Percentiles rank a stretch among this genome's conserved stretches.
phyloP scores from a whole-genome alignment of 2,329 filamentous ascomycete genomes.

The Epichloe sylvatica region DNA sequence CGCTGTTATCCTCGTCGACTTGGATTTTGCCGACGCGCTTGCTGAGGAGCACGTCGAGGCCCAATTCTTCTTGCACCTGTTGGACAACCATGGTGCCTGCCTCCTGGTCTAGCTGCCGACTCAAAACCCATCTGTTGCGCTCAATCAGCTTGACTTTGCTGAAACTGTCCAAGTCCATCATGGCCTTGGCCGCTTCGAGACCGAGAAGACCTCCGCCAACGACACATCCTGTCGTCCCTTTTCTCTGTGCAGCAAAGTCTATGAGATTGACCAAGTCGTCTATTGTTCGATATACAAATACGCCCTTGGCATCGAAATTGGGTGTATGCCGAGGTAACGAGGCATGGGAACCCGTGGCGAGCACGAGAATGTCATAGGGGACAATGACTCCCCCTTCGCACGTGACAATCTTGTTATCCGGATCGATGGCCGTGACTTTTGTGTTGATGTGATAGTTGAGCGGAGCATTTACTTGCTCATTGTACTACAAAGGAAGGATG shows the following conservation, averaged over 20 bases:
- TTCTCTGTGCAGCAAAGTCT: slow-evolving; percentile 50
- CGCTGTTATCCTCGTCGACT: slow-evolving; percentile 50
- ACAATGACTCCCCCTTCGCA: slow-evolving; percentile 58
- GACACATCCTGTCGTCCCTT: slow-evolving; percentile 57
- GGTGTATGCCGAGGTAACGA: slow-evolving; percentile 58
- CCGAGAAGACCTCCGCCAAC: slow-evolving; percentile 77
- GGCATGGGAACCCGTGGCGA: slow-evolving; percentile 79
- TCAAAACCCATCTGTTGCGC: slow-evolving; percentile 68
- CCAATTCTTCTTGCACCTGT: slow-evolving; percentile 62
- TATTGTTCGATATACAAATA: slow-evolving; percentile 83
- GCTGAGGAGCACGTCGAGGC: slow-evolving; percentile 65
- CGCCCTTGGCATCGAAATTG: slow-evolving; percentile 64
- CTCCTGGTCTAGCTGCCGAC: slow-evolving; percentile 67
- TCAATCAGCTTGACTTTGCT: slow-evolving; percentile 66
- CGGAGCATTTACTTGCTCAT: slow-evolving; percentile 49
- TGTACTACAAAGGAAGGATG: slow-evolving; percentile 36
- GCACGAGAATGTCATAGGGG: slow-evolving; percentile 64
- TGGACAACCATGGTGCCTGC: slow-evolving; percentile 71
- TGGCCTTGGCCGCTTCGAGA: slow-evolving; percentile 79
- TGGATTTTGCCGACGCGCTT: slow-evolving; percentile 62
- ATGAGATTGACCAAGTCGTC: slow-evolving; percentile 69
- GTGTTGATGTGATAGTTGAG: slow-evolving; percentile 66
- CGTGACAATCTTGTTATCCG: slow-evolving; percentile 49
- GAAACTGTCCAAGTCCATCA: slow-evolving; percentile 72
- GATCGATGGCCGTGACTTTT: slow-evolving; percentile 49